Evolutionary conservation across 1,284 basidiomycete species (phyloP), one percentile per base, ranked within the genome.

Genomic region (Anthracocystis panici-leucophaei): DNA sequence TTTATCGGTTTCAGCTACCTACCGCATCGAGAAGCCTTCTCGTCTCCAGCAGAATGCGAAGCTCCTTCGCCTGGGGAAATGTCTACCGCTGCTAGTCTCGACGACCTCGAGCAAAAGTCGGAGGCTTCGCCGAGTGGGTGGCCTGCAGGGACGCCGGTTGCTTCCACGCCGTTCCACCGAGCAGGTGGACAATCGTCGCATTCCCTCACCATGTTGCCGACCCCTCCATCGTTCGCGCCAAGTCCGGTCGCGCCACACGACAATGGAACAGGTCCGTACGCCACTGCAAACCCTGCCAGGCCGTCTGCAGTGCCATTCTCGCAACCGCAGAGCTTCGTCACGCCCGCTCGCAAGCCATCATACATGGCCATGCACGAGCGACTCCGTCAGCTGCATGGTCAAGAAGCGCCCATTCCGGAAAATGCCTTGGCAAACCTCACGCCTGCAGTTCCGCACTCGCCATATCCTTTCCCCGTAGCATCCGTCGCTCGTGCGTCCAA

Each of bases 401-500:
- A 75, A 52, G 63, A 66, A 38, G 65, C 72, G 25, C 51, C 72
- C 1, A 69, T 75, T 29, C 63, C 66, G 2, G 72, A 75, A 55
- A 42, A 71, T 18, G 59, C 57, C 20, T 20, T 57, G 49, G 67
- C 60, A 2, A 59, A 54, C 23, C 57, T 46, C 35, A 75, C 73
- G 16, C 69, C 74, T 25, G 68, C 68, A 9, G 74, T 76, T 16
- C 81, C 78, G 5, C 61, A 73, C 3, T 84, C 82, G 11, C 82
- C 82, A 2, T 84, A 84, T 40, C 81, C 82, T 7, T 82, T 84
- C 78, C 79, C 82, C 3, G 33, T 77, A 23, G 74, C 79, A 1
- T 65, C 75, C 10, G 60, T 61, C 12, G 61, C 57, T 29, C 57
- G 64, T 20, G 59, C 40, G 1, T 61, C 70, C 45, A 66, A 62